Evolutionary conservation across 2,329 filamentous ascomycete species (phyloP), one percentile per base, ranked within the genome.

Genomic region (Laburnicola sp.): DNA sequence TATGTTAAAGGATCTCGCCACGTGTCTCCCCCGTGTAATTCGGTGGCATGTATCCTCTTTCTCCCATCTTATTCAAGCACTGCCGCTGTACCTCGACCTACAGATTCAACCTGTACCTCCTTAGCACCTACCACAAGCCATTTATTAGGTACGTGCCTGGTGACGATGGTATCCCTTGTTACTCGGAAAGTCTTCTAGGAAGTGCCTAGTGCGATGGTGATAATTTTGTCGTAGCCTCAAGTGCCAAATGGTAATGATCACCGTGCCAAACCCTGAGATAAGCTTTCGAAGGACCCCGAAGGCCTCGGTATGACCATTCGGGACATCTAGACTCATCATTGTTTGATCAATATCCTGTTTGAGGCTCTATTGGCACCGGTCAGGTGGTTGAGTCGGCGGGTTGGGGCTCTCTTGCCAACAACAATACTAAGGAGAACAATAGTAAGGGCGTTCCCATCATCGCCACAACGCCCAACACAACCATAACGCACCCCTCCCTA

Each of bases 361-460:
- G n/a, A 11, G 0, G 25, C 11, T 10, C 3, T 28, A 6, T 7
- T 36, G 11, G 10, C 22, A 21, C n/a, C n/a, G 3, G 32, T 21
- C 2, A 10, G 23, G 11, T 28, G 22, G 42, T 45, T 22, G 26
- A n/a, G 32, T 28, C 23, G 32, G 31, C 22, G 32, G 35, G 22
- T 27, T 25, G n/a, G 6, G 26, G 16, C 8, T 26, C 21, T 28
- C 25, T 6, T 28, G 30, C 23, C 11, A 47, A 53, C 53, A 56
- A 61, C 54, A 62, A 62, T 62, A 59, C 8, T 53, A 61, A 61
- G 50, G 21, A 42, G 44, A 52, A 57, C 54, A 59, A 58, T 57
- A 56, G 6, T 54, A 56, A 53, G 39, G 46, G 32, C 23, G 22
- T 38, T 27, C 27, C 7, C 32, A 45, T 25, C 21, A 22, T 38